Percentiles rank a stretch among this genome's conserved stretches.
These are phyloP conservation scores for Diatrype stigma DNA, from an alignment of 2,329 filamentous ascomycete genomes.

Conservation along the genomic window DNA sequence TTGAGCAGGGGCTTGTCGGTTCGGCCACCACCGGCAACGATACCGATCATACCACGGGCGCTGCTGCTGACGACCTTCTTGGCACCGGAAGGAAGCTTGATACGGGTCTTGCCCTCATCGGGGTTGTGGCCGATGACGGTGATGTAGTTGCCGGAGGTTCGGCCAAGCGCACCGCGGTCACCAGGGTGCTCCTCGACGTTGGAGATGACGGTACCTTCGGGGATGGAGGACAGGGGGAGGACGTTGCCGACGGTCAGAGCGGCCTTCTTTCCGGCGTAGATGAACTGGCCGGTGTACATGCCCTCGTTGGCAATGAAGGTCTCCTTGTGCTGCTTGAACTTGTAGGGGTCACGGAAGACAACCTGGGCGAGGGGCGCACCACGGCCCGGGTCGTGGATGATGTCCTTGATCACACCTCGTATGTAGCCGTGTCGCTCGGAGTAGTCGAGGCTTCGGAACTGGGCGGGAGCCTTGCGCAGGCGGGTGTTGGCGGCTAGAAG, in stretches of 20 bases:
- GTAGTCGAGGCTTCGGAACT: conserved; percentile 96
- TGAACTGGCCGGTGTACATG: conserved; percentile 99
- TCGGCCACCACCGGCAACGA: conserved; percentile 97
- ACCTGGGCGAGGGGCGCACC: conserved; percentile 97
- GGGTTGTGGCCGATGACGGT: conserved; percentile 97
- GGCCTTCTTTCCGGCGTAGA: conserved; percentile 99
- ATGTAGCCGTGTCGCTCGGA: conserved; percentile 97
- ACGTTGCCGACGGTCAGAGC: conserved; percentile 95
- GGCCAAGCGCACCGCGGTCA: conserved; percentile 92
- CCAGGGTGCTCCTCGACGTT: conserved; percentile 99
- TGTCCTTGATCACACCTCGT: conserved; percentile 96
- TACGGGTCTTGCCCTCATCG: conserved; percentile 98
- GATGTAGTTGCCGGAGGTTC: conserved; percentile 99
- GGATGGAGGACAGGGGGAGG: conserved; percentile 88
- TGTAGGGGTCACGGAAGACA: conserved; percentile 95
- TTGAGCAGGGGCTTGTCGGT: conserved; percentile 99
- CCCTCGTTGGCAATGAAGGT: conserved; percentile 99
- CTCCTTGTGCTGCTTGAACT: conserved; percentile 95
- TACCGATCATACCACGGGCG: conserved; percentile 97
- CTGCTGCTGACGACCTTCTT: conserved; percentile 97
- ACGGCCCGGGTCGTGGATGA: conserved; percentile 98
- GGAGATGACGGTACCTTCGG: conserved; percentile 98
- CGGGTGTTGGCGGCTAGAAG: conserved; percentile 70
- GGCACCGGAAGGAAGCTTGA: conserved; percentile 98
- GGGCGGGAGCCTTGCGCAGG: conserved; percentile 90